Percentiles rank a stretch among this genome's conserved stretches.
phyloP scores from a whole-genome alignment of 495 filamentous ascomycete species.

The Penicillium subrubescens region DNA sequence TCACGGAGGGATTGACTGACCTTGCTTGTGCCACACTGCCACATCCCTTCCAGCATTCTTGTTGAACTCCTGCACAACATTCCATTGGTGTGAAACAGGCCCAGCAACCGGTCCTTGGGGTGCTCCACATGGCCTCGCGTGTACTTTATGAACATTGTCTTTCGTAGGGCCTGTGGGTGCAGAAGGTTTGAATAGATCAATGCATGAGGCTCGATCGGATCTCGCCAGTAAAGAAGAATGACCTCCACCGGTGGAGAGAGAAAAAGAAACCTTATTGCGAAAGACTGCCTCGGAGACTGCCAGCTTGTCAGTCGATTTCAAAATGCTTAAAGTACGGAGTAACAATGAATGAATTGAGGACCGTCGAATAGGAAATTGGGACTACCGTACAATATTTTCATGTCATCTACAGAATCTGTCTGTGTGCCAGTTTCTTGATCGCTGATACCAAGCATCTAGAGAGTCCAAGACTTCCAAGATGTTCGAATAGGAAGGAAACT shows the following conservation, averaged over 20 bases:
- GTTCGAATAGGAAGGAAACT: neutral
- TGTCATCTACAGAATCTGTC: neutral
- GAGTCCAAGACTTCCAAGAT: neutral
- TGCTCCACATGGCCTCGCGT: slow-evolving; percentile 16
- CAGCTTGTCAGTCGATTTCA: neutral
- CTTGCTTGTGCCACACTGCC: neutral
- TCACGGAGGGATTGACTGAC: neutral
- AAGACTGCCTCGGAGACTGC: neutral
- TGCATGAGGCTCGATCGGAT: neutral
- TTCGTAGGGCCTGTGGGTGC: neutral
- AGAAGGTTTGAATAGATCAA: neutral
- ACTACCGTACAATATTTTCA: neutral
- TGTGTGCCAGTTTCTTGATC: neutral
- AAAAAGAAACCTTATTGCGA: neutral
- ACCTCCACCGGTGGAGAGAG: too few relatives aligned
- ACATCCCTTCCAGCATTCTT: slow-evolving; percentile 12
- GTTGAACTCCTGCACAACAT: slow-evolving; percentile 8
- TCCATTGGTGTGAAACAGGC: slow-evolving; percentile 5
- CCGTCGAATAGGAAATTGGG: too few relatives aligned
- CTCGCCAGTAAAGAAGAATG: neutral
- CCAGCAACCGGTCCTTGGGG: neutral
- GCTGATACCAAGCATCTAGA: neutral
- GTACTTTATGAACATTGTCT: slow-evolving; percentile 2
- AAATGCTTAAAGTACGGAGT: neutral
- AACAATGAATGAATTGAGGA: neutral